Percentiles rank a stretch among this genome's conserved stretches.
These are phyloP conservation scores for Suillus lakei DNA, from an alignment of 768 basidiomycete genomes.

Conservation along the genomic window DNA sequence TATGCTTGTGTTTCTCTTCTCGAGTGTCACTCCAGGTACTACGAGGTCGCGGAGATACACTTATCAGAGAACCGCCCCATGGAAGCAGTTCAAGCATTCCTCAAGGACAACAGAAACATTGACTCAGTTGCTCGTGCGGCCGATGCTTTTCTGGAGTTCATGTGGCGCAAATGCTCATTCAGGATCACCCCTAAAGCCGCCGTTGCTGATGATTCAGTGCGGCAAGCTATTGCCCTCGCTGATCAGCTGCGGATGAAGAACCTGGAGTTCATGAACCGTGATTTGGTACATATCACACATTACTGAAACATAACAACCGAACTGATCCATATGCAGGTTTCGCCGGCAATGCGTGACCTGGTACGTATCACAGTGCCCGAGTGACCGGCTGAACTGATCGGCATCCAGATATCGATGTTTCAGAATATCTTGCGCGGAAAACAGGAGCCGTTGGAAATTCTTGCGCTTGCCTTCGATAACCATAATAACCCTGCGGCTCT, in stretches of 20 bases:
- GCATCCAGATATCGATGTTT: conserved; percentile 39
- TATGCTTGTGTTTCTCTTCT: conserved; percentile 50
- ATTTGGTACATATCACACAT: too few species aligned
- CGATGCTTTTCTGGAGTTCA: conserved; percentile 42
- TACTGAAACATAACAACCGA: too few species aligned
- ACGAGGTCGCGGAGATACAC: conserved; percentile 58
- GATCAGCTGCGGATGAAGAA: conserved; percentile 12
- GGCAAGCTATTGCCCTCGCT: conserved; percentile 31
- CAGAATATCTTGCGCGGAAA: conserved; percentile 34
- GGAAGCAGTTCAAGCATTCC: conserved; percentile 52
- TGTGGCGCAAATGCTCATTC: conserved; percentile 55
- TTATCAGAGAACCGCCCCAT: conserved; percentile 48
- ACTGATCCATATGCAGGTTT: too few species aligned
- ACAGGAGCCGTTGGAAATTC: conserved; percentile 28
- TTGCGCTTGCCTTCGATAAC: conserved; percentile 38
- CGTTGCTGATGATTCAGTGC: conserved; percentile 9
- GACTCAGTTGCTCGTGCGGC: conserved; percentile 39
- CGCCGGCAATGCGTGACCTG: conserved; percentile 11
- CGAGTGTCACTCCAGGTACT: conserved; percentile 42
- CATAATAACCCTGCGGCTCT: conserved; percentile 38
- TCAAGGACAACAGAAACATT: conserved; percentile 36
- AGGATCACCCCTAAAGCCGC: conserved; percentile 26
- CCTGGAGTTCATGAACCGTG: too few species aligned
- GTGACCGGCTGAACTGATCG: conserved; percentile 22
- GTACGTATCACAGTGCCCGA: conserved; percentile 16